A percentile compares a stretch with the other conserved stretches of the same genome.
These are phyloP conservation scores for Pseudogymnoascus sp. DNA, from an alignment of 2,329 filamentous ascomycete species.

Conservation along the genomic window DNA sequence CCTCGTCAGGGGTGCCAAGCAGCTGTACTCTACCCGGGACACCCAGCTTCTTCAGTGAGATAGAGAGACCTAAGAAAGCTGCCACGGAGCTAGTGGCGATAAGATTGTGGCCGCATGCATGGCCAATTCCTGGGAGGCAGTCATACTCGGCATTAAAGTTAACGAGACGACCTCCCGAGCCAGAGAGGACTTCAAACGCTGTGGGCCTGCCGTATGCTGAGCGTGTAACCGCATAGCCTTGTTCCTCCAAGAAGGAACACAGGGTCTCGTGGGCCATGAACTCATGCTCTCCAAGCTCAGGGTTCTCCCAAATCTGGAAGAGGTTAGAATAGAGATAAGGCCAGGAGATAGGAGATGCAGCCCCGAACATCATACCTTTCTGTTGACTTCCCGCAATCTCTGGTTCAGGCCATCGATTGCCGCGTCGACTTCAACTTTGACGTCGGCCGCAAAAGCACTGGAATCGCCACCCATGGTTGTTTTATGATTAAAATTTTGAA, in stretches of 20 bases:
- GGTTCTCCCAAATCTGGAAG: conserved; percentile 41
- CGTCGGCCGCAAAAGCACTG: not conserved
- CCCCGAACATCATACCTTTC: not conserved
- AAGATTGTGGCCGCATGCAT: conserved; percentile 40
- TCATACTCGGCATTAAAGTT: conserved; percentile 35
- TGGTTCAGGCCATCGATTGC: conserved; percentile 2
- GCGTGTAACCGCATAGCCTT: conserved; percentile 43
- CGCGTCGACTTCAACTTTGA: not conserved
- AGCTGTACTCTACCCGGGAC: conserved; percentile 15
- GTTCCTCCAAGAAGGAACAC: conserved; percentile 38
- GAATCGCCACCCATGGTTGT: not conserved
- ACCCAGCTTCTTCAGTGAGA: conserved; percentile 7
- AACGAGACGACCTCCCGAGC: conserved; percentile 37
- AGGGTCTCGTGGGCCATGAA: conserved; percentile 43
- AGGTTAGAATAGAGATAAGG: conserved; percentile 3
- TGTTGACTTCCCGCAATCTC: not conserved
- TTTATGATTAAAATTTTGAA: not conserved
- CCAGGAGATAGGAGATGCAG: not conserved
- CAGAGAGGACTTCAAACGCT: conserved; percentile 44
- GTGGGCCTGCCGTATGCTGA: conserved; percentile 46
- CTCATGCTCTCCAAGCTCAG: conserved; percentile 42
- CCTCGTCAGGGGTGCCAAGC: conserved; percentile 37
- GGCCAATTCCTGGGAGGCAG: conserved; percentile 34
- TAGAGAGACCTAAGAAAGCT: conserved; percentile 29
- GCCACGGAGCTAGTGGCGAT: conserved; percentile 34